A percentile compares a stretch with the other conserved stretches of the same genome.
These are phyloP conservation scores for Barbatosphaeria neglecta DNA, from an alignment of 495 filamentous ascomycete species.

Conservation along the genomic window DNA sequence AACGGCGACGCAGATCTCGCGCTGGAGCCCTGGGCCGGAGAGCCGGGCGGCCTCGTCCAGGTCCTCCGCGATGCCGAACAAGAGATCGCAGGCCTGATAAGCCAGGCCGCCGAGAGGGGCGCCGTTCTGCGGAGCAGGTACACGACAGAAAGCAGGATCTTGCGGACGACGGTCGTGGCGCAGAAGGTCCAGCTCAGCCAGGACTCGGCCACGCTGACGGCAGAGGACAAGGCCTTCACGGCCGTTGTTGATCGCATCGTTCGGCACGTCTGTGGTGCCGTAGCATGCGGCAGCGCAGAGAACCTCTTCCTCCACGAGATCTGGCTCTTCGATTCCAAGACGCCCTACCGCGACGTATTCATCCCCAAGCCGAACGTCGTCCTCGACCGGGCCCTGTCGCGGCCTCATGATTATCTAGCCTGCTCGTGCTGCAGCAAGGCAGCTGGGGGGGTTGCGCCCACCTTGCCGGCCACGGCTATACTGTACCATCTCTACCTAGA, in stretches of 20 bases:
- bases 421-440: constrained; percentile 51
- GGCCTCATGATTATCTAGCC: constrained; percentile 76
- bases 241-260: constrained; percentile 56
- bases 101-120: constrained; percentile 26
- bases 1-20: constrained; percentile 26
- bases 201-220: constrained; percentile 59
- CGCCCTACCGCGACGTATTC: constrained; percentile 72
- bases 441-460: constrained; percentile 40
- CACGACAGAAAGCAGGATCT: constrained; percentile 53
- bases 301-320: constrained; percentile 64
- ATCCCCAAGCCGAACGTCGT: constrained; percentile 65
- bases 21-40: constrained; percentile 21
- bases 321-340: constrained; percentile 72
- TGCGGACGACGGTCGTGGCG: constrained; percentile 75
- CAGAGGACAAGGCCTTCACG: constrained; percentile 68
- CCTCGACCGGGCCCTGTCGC: constrained; percentile 67
- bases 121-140: constrained; percentile 62
- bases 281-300: constrained; percentile 47
- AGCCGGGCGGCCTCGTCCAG: constrained; percentile 20
- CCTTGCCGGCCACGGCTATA: constrained; percentile 67
- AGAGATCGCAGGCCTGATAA: constrained; percentile 26
- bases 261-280: constrained; percentile 40
- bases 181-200: constrained; percentile 80
- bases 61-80: constrained; percentile 16
- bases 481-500: constrained; percentile 89